Base-by-base conservation (phyloP, 768 basidiomycete species). In the Trametes cinnabarina region DNA sequence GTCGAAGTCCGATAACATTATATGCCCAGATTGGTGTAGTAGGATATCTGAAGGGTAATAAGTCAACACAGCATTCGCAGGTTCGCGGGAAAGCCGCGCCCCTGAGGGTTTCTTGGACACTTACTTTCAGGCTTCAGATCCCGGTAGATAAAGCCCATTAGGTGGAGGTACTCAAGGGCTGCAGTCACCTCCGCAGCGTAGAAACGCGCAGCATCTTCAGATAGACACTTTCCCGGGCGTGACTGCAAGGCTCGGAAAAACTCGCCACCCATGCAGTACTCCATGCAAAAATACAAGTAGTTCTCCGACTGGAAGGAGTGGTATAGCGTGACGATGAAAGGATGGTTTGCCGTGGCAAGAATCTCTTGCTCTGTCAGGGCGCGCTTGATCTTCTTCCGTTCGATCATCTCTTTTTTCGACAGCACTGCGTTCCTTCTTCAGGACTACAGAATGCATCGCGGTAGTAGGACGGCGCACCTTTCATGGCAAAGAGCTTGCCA, bases 361-460 rank as follows among this genome's bases (percentile, higher is more conserved):
- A 99, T 99, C 74, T 98, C 97, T 77, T 98, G 97, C 75, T 99
- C 97, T 4, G 97, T 98, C 68, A 99, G 72, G 9, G 96, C 97
- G 61, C 97, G 86, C 74, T 99, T 99, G 78, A 99, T 96, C 81
- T 99, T 99, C 79, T 96, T 97, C 67, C 97, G 86, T 77, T 96
- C 94, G 73, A 99, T 95, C 96, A 99, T 98, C 79, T 99, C 97
- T 79, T 90, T 92, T 79, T 98, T 98, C 49, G 94, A 97, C 43
- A 99, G 79, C 22, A 99, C 97, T 96, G 73, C 68, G n/a, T 19
- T 28, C 40, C 43, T 17, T 20, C 28, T 55, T 60, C 26, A 62
- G 55, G 23, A 50, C 22, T 70, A 74, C 71, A 71, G 71, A 73
- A 67, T 52, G 44, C 73, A 66, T 66, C 63, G 55, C 62, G 56